These are phyloP conservation scores for Chrysoporthe puriensis DNA, from an alignment of 2,329 filamentous ascomycete species.

Conservation along the genomic window DNA sequence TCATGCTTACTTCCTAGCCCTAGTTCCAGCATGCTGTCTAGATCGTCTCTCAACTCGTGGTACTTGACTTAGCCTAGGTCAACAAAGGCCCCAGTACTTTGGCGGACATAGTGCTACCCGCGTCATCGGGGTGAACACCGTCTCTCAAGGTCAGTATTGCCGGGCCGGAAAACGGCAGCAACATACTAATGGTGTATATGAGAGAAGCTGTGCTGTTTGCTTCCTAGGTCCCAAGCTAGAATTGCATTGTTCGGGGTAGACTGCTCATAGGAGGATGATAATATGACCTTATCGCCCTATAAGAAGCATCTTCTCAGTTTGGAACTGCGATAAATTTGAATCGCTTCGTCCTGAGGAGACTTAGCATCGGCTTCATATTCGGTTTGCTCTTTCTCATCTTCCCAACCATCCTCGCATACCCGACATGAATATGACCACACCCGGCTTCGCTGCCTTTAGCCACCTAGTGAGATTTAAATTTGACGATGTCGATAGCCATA, in stretches of 20 bases:
- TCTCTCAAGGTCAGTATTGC: slow-evolving; percentile 41
- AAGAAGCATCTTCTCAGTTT: background rate
- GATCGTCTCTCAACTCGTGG: background rate
- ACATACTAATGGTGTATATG: slow-evolving; percentile 44
- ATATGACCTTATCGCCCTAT: slow-evolving; percentile 46
- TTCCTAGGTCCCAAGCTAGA: slow-evolving; percentile 41
- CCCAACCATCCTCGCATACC: slow-evolving; percentile 47
- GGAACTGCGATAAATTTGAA: accelerated
- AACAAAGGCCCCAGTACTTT: slow-evolving; percentile 38
- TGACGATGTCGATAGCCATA: slow-evolving; percentile 48
- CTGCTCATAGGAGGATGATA: slow-evolving; percentile 40
- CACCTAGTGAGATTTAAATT: slow-evolving; percentile 44
- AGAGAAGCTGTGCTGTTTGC: slow-evolving; percentile 44
- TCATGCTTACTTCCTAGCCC: background rate
- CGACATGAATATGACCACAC: slow-evolving; percentile 50
- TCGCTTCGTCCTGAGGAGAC: slow-evolving; percentile 18
- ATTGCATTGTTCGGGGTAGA: slow-evolving; percentile 33
- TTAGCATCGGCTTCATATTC: slow-evolving; percentile 46
- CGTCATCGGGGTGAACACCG: slow-evolving; percentile 45
- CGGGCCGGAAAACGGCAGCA: slow-evolving; percentile 38
- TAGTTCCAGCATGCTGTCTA: background rate
- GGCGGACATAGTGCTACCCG: slow-evolving; percentile 42
- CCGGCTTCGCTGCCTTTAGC: slow-evolving; percentile 42
- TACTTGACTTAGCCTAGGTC: slow-evolving; percentile 35
- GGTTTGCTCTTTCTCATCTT: too few species aligned